These are phyloP conservation scores for Xerocomellus amylosporus DNA, from an alignment of 768 basidiomycete genomes.

Conservation along the genomic window DNA sequence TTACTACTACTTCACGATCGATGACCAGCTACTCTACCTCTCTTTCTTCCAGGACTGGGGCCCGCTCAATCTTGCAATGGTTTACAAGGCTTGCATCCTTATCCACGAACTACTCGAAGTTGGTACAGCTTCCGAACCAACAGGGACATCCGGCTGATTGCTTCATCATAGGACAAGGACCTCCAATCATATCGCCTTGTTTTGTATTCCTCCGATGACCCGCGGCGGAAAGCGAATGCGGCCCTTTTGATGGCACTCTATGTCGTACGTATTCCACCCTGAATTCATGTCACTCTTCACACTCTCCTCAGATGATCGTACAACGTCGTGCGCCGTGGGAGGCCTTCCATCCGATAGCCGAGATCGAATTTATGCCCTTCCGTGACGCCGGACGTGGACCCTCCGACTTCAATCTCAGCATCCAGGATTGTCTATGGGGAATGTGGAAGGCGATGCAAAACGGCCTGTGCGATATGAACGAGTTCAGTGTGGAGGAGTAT, in stretches of 20 bases:
- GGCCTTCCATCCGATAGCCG: conserved; percentile 90
- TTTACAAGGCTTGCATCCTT: conserved; percentile 88
- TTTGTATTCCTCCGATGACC: conserved; percentile 84
- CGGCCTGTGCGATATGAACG: conserved; percentile 89
- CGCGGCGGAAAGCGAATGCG: conserved; percentile 88
- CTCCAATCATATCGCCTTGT: conserved; percentile 73
- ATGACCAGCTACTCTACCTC: conserved; percentile 88
- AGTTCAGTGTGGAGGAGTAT: conserved; percentile 91
- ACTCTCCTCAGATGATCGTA: conserved; percentile 76
- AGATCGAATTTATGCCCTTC: conserved; percentile 92
- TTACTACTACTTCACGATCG: conserved; percentile 91
- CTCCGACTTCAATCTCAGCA: conserved; percentile 89
- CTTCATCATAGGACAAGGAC: conserved; percentile 60
- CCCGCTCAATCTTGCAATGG: conserved; percentile 88
- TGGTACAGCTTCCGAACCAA: conserved; percentile 19
- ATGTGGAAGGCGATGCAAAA: conserved; percentile 91
- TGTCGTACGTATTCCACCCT: conserved; percentile 55
- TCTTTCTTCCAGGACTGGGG: conserved; percentile 97
- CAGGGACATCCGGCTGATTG: conserved; percentile 24
- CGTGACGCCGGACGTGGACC: conserved; percentile 92
- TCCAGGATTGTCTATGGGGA: conserved; percentile 90
- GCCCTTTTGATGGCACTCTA: conserved; percentile 93
- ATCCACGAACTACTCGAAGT: conserved; percentile 89
- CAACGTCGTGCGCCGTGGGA: conserved; percentile 88
- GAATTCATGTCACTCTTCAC: conserved; percentile 16